Percentiles rank a stretch among this genome's conserved stretches.
phyloP scores from a whole-genome alignment of 2,329 filamentous ascomycete species.

The Metarhizium album region DNA sequence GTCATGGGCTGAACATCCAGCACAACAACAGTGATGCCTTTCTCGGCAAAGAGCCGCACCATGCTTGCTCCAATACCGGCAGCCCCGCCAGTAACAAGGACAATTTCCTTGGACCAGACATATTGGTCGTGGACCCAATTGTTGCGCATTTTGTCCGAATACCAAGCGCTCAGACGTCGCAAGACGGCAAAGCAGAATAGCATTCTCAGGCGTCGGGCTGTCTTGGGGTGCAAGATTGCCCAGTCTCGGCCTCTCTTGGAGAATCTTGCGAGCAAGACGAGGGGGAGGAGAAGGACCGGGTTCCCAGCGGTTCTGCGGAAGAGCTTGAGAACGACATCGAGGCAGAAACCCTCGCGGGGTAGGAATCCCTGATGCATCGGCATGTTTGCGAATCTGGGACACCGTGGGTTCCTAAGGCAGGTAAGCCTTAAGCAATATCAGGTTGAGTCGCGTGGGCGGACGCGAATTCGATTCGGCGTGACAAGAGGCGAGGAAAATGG shows the following conservation, averaged over 20 bases:
- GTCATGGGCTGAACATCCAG: constrained; percentile 57
- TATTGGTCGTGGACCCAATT: constrained; percentile 34
- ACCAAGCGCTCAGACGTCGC: constrained; percentile 18
- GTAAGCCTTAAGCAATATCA: too few species aligned
- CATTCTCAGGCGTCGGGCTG: constrained; percentile 35
- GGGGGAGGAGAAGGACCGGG: constrained; percentile 50
- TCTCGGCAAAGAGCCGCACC: constrained; percentile 53
- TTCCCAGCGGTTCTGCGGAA: constrained; percentile 53
- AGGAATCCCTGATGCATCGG: constrained; percentile 39
- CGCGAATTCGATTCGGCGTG: too few species aligned
- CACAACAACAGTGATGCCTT: constrained; percentile 56
- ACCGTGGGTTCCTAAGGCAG: too few species aligned
- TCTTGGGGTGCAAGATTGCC: constrained; percentile 37
- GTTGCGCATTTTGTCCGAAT: constrained; percentile 23
- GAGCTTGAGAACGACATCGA: constrained; percentile 47
- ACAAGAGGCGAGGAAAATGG: too few species aligned
- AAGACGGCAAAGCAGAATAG: constrained; percentile 21
- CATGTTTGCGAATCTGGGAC: constrained; percentile 12
- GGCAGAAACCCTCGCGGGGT: constrained; percentile 47
- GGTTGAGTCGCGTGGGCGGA: too few species aligned
- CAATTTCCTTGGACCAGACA: constrained; percentile 58
- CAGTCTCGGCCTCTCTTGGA: constrained; percentile 50
- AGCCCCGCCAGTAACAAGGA: constrained; percentile 64
- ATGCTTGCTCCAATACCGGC: constrained; percentile 61
- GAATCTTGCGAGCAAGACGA: constrained; percentile 52